phyloP scores from a whole-genome alignment of 257 asterid genomes.

The Mitragyna speciosa region DNA sequence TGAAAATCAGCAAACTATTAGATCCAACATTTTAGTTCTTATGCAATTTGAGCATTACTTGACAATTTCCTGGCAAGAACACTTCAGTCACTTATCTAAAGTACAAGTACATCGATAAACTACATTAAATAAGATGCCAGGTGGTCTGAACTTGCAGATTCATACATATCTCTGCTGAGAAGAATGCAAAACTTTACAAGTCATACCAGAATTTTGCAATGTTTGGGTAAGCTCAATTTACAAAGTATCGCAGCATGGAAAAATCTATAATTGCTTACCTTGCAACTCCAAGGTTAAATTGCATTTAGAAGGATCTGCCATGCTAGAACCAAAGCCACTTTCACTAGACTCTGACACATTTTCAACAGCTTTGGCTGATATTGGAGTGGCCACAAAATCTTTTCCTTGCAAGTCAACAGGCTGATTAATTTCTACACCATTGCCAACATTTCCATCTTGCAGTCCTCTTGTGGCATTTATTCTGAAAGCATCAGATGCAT shows the following conservation, averaged over 20 bases:
- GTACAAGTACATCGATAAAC: background rate
- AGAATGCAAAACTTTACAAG: background rate
- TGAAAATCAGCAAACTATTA: background rate
- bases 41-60: background rate
- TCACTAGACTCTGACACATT: background rate
- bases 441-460: background rate
- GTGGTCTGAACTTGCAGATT: background rate
- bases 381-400: background rate
- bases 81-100: background rate
- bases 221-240: background rate
- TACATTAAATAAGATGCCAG: background rate
- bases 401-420: slow-evolving; percentile 1
- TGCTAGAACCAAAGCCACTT: background rate
- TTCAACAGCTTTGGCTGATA: slow-evolving; percentile 4
- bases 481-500: slow-evolving; percentile 5
- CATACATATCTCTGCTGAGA: background rate
- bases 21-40: background rate
- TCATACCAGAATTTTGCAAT: background rate
- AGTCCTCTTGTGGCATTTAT: background rate
- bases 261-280: background rate
- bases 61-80: background rate
- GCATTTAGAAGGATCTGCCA: background rate
- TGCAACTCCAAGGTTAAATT: background rate
- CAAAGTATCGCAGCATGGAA: background rate
- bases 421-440: background rate